Evolutionary conservation across 2,329 filamentous ascomycete genomes (phyloP).

Genomic region (Xylaria sp.): DNA sequence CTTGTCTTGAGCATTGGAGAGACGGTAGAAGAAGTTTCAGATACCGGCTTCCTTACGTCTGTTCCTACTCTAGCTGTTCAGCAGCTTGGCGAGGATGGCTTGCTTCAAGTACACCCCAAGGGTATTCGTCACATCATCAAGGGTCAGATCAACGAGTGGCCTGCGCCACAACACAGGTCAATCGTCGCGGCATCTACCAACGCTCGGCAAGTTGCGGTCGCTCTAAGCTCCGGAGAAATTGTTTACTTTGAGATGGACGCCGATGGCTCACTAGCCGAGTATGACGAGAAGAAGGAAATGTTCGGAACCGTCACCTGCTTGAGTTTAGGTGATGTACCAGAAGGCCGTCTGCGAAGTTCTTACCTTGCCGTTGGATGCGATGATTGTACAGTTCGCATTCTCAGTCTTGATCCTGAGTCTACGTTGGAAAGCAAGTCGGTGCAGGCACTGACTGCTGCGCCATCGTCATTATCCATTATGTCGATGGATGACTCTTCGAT

Average conservation of each 20-base stretch:
- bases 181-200: slow-evolving; percentile 95
- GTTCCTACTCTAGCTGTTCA: slow-evolving; percentile 89
- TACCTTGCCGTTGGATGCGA: slow-evolving; percentile 96
- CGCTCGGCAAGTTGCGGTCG: slow-evolving; percentile 85
- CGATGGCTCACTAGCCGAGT: slow-evolving; percentile 85
- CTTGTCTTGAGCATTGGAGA: slow-evolving; percentile 93
- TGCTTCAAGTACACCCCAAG: slow-evolving; percentile 94
- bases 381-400: slow-evolving; percentile 89
- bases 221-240: slow-evolving; percentile 91
- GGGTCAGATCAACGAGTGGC: slow-evolving; percentile 85
- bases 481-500: slow-evolving; percentile 91
- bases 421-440: slow-evolving; percentile 92
- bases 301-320: slow-evolving; percentile 90
- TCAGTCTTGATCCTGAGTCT: slow-evolving; percentile 83
- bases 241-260: slow-evolving; percentile 97
- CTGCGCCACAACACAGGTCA: slow-evolving; percentile 84
- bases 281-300: slow-evolving; percentile 93
- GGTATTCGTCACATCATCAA: slow-evolving; percentile 84
- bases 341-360: slow-evolving; percentile 80
- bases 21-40: slow-evolving; percentile 90
- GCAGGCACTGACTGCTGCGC: slow-evolving; percentile 84
- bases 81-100: slow-evolving; percentile 84
- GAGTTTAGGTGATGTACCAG: slow-evolving; percentile 88
- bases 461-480: slow-evolving; percentile 85
- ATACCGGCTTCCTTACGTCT: slow-evolving; percentile 84